A percentile compares a stretch with the other conserved stretches of the same genome.
These are phyloP conservation scores for Eutrema japonicum DNA, from an alignment of 345 rosid genomes.

Conservation along the genomic window DNA sequence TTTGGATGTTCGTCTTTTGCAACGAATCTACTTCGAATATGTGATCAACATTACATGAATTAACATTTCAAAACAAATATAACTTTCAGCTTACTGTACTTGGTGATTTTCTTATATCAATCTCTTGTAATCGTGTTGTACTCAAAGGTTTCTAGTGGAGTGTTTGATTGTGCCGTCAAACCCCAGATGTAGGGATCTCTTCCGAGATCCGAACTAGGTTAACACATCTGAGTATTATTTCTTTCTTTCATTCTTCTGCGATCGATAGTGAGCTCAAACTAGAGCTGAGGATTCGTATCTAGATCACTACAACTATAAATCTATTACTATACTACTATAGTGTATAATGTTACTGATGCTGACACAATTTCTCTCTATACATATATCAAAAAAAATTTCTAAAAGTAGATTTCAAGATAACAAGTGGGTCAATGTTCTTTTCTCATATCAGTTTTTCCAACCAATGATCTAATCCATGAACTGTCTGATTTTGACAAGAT, in stretches of 20 bases:
- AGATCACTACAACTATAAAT: slow-evolving; percentile 4
- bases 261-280: too few species aligned
- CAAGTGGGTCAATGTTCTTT: slow-evolving; percentile 40
- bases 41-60: neutral
- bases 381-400: slow-evolving; percentile 4
- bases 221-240: too few species aligned
- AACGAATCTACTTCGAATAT: neutral
- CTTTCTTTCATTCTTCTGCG: too few species aligned
- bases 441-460: slow-evolving; percentile 31
- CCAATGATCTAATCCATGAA: slow-evolving; percentile 39
- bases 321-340: slow-evolving; percentile 19
- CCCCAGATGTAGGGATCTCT: too few species aligned
- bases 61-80: neutral
- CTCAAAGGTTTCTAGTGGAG: too few species aligned
- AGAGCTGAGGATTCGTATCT: too few species aligned
- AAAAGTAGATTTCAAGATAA: slow-evolving; percentile 36
- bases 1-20: neutral
- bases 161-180: too few species aligned
- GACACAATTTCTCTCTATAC: slow-evolving; percentile 8
- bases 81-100: neutral
- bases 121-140: too few species aligned
- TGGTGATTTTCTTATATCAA: too few species aligned
- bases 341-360: slow-evolving; percentile 26
- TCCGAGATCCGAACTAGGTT: too few species aligned
- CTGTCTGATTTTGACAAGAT: slow-evolving; percentile 46